These are phyloP conservation scores for Leccinum disarticulatum DNA, from an alignment of 768 basidiomycete genomes.

Conservation along the genomic window DNA sequence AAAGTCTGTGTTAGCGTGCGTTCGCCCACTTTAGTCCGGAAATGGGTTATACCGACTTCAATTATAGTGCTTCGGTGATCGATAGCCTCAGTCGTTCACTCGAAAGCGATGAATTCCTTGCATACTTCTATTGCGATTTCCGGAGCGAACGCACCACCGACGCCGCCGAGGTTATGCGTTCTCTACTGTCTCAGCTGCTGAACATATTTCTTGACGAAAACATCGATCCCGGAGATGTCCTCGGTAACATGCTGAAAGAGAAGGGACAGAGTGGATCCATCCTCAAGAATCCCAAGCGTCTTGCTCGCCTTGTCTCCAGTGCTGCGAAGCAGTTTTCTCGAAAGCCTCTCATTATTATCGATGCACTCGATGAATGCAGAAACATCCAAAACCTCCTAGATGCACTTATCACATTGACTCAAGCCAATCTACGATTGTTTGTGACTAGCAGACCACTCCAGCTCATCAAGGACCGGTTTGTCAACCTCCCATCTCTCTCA, in stretches of 20 bases:
- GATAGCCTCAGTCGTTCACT: background rate
- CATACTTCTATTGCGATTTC: background rate
- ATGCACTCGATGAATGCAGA: conserved; percentile 20
- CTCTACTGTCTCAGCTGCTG: background rate
- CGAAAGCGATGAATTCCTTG: background rate
- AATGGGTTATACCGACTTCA: background rate
- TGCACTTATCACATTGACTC: background rate
- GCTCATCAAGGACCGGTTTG: conserved; percentile 10
- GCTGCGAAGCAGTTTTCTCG: background rate
- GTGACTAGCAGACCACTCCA: conserved; percentile 12
- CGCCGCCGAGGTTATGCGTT: background rate
- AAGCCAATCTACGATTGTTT: conserved; percentile 5
- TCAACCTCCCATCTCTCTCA: background rate
- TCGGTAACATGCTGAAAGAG: background rate
- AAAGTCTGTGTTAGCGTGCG: background rate
- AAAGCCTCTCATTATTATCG: conserved; percentile 10
- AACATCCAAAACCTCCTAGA: conserved; percentile 1
- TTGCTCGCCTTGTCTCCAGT: conserved; percentile 1
- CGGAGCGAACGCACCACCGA: background rate
- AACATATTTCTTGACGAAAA: background rate
- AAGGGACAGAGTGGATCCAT: background rate
- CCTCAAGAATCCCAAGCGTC: background rate
- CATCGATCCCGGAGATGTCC: background rate
- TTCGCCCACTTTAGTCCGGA: background rate
- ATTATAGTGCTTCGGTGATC: background rate